Base-by-base conservation (phyloP, 1,284 basidiomycete genomes). In the Boletus hoseneyae region DNA sequence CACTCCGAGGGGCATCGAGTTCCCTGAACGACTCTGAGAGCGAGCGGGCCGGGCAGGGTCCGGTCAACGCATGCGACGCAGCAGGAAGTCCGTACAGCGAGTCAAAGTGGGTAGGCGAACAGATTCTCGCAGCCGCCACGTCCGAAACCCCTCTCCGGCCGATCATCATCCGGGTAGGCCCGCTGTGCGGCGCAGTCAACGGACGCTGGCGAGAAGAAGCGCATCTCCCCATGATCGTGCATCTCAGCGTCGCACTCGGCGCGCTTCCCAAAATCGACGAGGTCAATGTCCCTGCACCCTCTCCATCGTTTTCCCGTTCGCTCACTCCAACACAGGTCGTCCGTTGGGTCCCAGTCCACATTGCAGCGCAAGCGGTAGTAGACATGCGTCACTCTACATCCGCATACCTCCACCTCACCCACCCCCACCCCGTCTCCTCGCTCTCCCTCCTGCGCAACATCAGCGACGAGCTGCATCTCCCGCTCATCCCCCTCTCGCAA, bases 21-120 rank as follows among this genome's bases (percentile, higher is more conserved):
- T 30, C 5, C 29, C 11, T 13, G 29, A 12, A 13, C 29, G 29
- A 30, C 11, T 30, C 29, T 5, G 10, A 25, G 5, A 29, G 9
- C 4, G 40, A 29, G n/a, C n/a, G n/a, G n/a, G n/a, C n/a, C n/a
- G n/a, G n/a, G n/a, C n/a, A n/a, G 19, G 50, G 48, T 47, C 43
- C 54, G 35, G 45, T 63, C 2, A 53, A 61, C 33, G 39, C 69
- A 2, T 54, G 56, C 15, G 54, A 60, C 23, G 65, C 70, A 4
- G 54, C 65, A 15, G 70, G 69, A 2, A 48, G 56, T n/a, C 73
- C 69, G 1, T 76, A 76, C 55, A 54, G 61, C 12, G 70, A 76
- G 53, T 68, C 69, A 19, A 78, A 77, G 63, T 77, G 73, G 67
- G 72, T 77, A 3, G 64, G 68, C 2, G 74, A 77, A 57, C 55